Percentiles rank a stretch among this genome's conserved stretches.
These are phyloP conservation scores for Ocimum tenuiflorum DNA, from an alignment of 257 asterid genomes.

Conservation along the genomic window DNA sequence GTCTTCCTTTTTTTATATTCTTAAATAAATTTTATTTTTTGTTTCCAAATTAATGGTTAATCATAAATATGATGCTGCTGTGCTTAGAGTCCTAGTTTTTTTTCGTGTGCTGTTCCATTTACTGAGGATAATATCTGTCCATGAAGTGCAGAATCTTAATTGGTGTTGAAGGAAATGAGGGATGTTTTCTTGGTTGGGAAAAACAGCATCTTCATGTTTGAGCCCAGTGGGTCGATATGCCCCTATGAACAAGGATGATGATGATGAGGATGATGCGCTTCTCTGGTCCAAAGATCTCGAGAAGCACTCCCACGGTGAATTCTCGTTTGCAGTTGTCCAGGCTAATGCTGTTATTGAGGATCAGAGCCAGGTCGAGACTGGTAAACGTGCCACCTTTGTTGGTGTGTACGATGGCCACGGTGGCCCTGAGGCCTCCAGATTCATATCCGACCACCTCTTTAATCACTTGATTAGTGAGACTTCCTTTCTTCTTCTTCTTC, in stretches of 20 bases:
- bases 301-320: slow-evolving; percentile 60
- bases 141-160: slow-evolving; percentile 24
- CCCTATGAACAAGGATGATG: slow-evolving; percentile 60
- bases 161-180: slow-evolving; percentile 52
- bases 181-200: slow-evolving; percentile 78
- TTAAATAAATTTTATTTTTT: not conserved
- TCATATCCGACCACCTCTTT: slow-evolving; percentile 49
- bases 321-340: slow-evolving; percentile 61
- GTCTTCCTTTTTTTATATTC: not conserved
- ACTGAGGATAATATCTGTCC: not conserved
- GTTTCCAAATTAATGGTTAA: not conserved
- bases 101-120: not conserved
- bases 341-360: slow-evolving; percentile 61
- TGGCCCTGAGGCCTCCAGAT: slow-evolving; percentile 56
- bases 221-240: slow-evolving; percentile 54
- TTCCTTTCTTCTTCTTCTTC: not conserved
- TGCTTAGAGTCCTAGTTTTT: not conserved
- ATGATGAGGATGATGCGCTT: slow-evolving; percentile 37
- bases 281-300: slow-evolving; percentile 65
- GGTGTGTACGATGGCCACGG: slow-evolving; percentile 93
- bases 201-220: slow-evolving; percentile 48
- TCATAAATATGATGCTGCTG: not conserved
- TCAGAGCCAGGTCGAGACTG: slow-evolving; percentile 66
- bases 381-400: slow-evolving; percentile 47
- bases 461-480: slow-evolving; percentile 44